Percentiles rank a stretch among this genome's conserved stretches.
phyloP scores from a whole-genome alignment of 768 basidiomycete species.

The Boletus sp. region DNA sequence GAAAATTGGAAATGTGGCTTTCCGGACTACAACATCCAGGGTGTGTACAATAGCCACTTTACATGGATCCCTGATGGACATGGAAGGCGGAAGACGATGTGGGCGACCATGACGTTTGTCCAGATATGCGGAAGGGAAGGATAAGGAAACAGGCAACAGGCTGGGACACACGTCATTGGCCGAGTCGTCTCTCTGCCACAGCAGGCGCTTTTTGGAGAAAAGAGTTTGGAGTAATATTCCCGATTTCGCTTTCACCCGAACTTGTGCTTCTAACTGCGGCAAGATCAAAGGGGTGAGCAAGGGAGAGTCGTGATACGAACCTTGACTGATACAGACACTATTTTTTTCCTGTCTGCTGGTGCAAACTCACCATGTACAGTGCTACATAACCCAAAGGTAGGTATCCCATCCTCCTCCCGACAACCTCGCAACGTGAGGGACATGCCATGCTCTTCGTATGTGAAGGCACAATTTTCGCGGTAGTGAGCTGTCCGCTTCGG shows the following conservation, averaged over 20 bases:
- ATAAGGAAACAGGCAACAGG: constrained; percentile 28
- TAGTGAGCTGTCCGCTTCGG: constrained; percentile 19
- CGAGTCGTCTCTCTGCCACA: constrained; percentile 23
- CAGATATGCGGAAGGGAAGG: constrained; percentile 29
- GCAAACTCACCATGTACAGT: constrained; percentile 30
- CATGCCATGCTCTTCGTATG: constrained; percentile 31
- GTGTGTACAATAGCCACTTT: constrained; percentile 26
- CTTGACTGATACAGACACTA: constrained; percentile 28
- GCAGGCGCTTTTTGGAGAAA: constrained; percentile 23
- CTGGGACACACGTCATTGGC: constrained; percentile 22
- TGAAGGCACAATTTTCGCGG: constrained; percentile 27
- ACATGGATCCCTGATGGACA: constrained; percentile 25
- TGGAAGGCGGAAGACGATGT: constrained; percentile 31
- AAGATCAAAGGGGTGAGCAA: neutral
- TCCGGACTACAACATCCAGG: constrained; percentile 26
- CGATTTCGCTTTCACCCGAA: constrained; percentile 17
- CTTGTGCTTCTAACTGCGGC: constrained; percentile 25
- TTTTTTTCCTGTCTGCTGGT: constrained; percentile 23
- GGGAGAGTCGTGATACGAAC: constrained; percentile 12
- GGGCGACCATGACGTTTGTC: constrained; percentile 20
- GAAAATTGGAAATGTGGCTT: constrained; percentile 18
- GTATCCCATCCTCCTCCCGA: constrained; percentile 30
- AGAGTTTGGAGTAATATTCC: constrained; percentile 11
- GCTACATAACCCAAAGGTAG: constrained; percentile 32
- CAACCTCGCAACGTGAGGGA: constrained; percentile 30